phyloP scores from a whole-genome alignment of 352 stramenopile genomes.

The Pythium biforme region DNA sequence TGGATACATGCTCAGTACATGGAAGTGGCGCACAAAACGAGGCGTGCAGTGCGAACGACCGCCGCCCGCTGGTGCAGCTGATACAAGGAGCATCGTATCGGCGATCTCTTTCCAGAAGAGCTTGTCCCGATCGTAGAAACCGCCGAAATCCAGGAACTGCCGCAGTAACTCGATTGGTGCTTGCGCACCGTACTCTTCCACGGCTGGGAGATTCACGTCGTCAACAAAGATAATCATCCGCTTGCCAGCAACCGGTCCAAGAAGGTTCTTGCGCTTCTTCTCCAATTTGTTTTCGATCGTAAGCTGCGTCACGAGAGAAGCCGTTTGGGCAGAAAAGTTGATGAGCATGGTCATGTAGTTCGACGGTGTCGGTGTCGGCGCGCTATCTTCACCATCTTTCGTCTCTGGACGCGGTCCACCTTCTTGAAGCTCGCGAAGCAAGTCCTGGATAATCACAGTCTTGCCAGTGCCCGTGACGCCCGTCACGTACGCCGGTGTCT shows the following conservation, averaged over 20 bases:
- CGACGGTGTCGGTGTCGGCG: slow-evolving; percentile 25
- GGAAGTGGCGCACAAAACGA: slow-evolving; percentile 94
- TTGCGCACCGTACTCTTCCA: slow-evolving; percentile 95
- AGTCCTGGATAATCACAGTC: slow-evolving; percentile 66
- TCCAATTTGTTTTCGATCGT: slow-evolving; percentile 94
- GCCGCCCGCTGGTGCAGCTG: slow-evolving; percentile 89
- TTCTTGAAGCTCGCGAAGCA: slow-evolving; percentile 45
- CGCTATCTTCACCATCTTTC: slow-evolving; percentile 24
- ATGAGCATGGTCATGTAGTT: slow-evolving; percentile 80
- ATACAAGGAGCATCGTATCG: slow-evolving; percentile 90
- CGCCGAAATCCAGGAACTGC: slow-evolving; percentile 94
- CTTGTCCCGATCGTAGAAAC: slow-evolving; percentile 96
- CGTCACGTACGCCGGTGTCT: slow-evolving; percentile 71
- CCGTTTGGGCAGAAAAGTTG: slow-evolving; percentile 93
- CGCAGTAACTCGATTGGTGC: slow-evolving; percentile 92
- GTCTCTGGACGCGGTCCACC: background rate
- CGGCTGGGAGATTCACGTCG: slow-evolving; percentile 93
- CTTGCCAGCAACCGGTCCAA: slow-evolving; percentile 87
- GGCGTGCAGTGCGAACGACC: slow-evolving; percentile 86
- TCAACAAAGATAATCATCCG: slow-evolving; percentile 94
- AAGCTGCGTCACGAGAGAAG: slow-evolving; percentile 83
- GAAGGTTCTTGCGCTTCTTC: slow-evolving; percentile 94
- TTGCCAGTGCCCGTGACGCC: slow-evolving; percentile 79
- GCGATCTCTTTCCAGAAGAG: slow-evolving; percentile 96
- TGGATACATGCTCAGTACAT: slow-evolving; percentile 94